Percentiles rank a stretch among this genome's conserved stretches.
Evolutionary conservation across 106 monocot genomes (phyloP).

Genomic region (Platanthera guangdongensis): DNA sequence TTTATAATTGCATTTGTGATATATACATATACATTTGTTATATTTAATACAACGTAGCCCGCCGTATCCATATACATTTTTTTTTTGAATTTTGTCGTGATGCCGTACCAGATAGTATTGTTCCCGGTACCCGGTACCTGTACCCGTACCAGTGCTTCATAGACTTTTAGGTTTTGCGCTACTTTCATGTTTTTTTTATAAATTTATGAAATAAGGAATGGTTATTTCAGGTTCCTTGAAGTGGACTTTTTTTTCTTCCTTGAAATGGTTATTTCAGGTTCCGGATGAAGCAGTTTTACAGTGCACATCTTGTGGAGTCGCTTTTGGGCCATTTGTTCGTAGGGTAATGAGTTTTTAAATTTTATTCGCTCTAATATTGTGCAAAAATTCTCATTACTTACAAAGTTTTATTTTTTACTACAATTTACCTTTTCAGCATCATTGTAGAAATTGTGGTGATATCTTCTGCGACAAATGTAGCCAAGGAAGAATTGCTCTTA

Average conservation of each 20-base stretch:
- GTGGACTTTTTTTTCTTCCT: too few species aligned
- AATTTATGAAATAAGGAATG: not conserved
- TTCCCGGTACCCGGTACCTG: too few species aligned
- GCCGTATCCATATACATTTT: too few species aligned
- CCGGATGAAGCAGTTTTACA: slow-evolving; percentile 83
- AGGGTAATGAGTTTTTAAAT: slow-evolving; percentile 35
- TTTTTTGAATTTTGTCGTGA: too few species aligned
- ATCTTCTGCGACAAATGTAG: slow-evolving; percentile 95
- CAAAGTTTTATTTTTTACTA: not conserved
- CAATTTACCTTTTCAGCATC: slow-evolving; percentile 46
- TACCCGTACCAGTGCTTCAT: not conserved
- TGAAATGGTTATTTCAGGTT: too few species aligned
- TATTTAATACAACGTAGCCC: too few species aligned
- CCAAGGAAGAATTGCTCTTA: slow-evolving; percentile 74
- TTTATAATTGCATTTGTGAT: too few species aligned
- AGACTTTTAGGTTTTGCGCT: not conserved
- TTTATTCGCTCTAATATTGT: not conserved
- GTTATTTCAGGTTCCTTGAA: too few species aligned
- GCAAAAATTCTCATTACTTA: not conserved
- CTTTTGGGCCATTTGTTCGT: slow-evolving; percentile 78
- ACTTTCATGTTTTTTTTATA: not conserved
- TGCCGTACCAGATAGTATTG: too few species aligned
- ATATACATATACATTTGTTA: too few species aligned
- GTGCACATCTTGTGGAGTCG: slow-evolving; percentile 66
- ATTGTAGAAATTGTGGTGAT: slow-evolving; percentile 89